phyloP scores from a whole-genome alignment of 1,284 basidiomycete species.

The Cryptococcus deneoformans region DNA sequence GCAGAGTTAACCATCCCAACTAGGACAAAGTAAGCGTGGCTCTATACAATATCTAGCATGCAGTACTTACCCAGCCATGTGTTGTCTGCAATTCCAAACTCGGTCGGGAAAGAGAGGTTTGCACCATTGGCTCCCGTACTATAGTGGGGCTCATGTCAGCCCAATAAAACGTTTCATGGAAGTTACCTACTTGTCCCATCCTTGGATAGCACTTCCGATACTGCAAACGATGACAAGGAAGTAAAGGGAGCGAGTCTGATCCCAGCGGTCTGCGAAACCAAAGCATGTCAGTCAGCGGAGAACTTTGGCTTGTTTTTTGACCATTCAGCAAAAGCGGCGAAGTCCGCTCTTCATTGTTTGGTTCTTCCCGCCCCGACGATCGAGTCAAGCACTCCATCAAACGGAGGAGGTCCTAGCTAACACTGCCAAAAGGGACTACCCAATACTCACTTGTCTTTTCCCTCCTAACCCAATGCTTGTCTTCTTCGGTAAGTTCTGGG shows the following conservation, averaged over 20 bases:
- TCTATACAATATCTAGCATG: too few species aligned
- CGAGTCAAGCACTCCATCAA: too few species aligned
- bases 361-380: background rate
- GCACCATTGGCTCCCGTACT: slow-evolving; percentile 52
- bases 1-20: slow-evolving; percentile 71
- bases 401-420: too few species aligned
- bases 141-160: slow-evolving; percentile 5
- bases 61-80: slow-evolving; percentile 55
- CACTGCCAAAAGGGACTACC: too few species aligned
- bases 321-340: background rate
- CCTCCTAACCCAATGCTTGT: slow-evolving; percentile 52
- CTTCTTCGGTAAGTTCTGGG: slow-evolving; percentile 59
- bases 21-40: too few species aligned
- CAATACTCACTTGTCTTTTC: slow-evolving; percentile 63
- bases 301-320: slow-evolving; percentile 11
- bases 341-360: background rate
- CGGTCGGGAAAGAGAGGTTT: slow-evolving; percentile 47
- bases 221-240: slow-evolving; percentile 39
- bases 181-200: slow-evolving; percentile 28
- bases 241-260: slow-evolving; percentile 59
- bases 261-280: slow-evolving; percentile 11
- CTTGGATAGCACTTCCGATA: slow-evolving; percentile 44
- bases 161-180: background rate
- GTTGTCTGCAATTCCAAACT: slow-evolving; percentile 52
- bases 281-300: too few species aligned